Percentiles rank a stretch among this genome's conserved stretches.
Evolutionary conservation across 768 basidiomycete genomes (phyloP).

Genomic region (Xerocomus potaroensis): DNA sequence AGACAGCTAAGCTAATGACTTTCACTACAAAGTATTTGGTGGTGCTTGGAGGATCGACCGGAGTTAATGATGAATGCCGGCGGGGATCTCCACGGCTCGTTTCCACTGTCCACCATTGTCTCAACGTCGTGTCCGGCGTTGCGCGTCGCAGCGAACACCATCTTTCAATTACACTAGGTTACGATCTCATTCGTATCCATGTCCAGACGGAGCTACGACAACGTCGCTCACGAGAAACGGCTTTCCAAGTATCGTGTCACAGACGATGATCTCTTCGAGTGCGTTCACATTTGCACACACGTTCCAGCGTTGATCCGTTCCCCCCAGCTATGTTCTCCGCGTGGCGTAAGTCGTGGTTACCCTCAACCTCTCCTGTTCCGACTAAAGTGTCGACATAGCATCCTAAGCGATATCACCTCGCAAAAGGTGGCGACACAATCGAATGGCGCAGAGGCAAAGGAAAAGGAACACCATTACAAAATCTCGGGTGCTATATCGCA

Average conservation of each 20-base stretch:
- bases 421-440: slow-evolving; percentile 43
- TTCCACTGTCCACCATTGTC: not conserved
- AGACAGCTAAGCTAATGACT: slow-evolving; percentile 4
- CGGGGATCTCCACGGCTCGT: not conserved
- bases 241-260: slow-evolving; percentile 72
- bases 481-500: slow-evolving; percentile 58
- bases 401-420: slow-evolving; percentile 66
- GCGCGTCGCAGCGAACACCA: slow-evolving; percentile 2
- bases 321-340: slow-evolving; percentile 69
- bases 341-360: slow-evolving; percentile 61
- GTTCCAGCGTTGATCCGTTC: slow-evolving; percentile 7
- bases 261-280: slow-evolving; percentile 88
- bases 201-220: slow-evolving; percentile 76
- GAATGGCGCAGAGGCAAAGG: slow-evolving; percentile 40
- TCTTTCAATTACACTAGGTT: slow-evolving; percentile 1
- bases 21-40: slow-evolving; percentile 21
- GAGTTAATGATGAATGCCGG: not conserved
- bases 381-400: slow-evolving; percentile 38
- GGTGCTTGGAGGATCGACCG: slow-evolving; percentile 16
- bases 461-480: slow-evolving; percentile 64
- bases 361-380: slow-evolving; percentile 1
- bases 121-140: too few species aligned
- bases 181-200: slow-evolving; percentile 29
- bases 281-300: slow-evolving; percentile 24
- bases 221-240: slow-evolving; percentile 66